Conservation (phyloP, 371 early-diverging fungal genomes). For the Basidiobolus meristosporus region DNA sequence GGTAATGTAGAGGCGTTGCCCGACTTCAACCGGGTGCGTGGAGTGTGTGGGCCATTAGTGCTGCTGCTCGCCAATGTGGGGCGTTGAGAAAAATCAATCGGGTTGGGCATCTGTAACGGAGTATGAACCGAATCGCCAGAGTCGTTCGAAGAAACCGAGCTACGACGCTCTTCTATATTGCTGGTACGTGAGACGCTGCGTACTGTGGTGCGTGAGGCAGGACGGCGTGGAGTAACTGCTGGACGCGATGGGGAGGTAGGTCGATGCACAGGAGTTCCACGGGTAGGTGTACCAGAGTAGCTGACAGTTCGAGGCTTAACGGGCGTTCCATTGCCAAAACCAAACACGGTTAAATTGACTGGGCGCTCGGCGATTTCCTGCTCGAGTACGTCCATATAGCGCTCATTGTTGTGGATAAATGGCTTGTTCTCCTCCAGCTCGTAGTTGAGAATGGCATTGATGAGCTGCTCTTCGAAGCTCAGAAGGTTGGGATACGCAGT, state of each 20-base stretch:
- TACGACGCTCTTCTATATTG: too few relatives aligned
- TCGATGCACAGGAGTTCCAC: background rate
- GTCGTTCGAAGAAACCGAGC: too few relatives aligned
- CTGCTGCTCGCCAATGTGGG: too few relatives aligned
- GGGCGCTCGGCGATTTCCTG: slow-evolving; percentile 4
- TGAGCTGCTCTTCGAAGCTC: slow-evolving; percentile 45
- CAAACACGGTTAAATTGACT: slow-evolving; percentile 6
- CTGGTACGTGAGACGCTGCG: too few relatives aligned
- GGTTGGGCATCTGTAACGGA: too few relatives aligned
- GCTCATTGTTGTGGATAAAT: slow-evolving; percentile 24
- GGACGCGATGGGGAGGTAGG: slow-evolving; percentile 1
- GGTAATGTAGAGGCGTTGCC: too few relatives aligned
- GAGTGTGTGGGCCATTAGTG: too few relatives aligned
- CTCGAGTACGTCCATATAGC: slow-evolving; percentile 24
- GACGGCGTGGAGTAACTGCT: background rate
- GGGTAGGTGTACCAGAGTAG: slow-evolving; percentile 1
- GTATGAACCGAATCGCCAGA: too few relatives aligned
- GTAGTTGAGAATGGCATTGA: slow-evolving; percentile 24
- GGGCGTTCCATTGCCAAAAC: slow-evolving; percentile 2
- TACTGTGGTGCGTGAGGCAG: too few relatives aligned
- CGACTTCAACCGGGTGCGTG: too few relatives aligned
- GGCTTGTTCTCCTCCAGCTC: slow-evolving; percentile 22
- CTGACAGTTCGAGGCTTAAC: background rate
- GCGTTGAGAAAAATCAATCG: too few relatives aligned
- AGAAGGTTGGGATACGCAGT: slow-evolving; percentile 63